Evolutionary conservation across 1,139 yeast genomes (phyloP).

Genomic region (Magnusiomyces suaveolens): DNA sequence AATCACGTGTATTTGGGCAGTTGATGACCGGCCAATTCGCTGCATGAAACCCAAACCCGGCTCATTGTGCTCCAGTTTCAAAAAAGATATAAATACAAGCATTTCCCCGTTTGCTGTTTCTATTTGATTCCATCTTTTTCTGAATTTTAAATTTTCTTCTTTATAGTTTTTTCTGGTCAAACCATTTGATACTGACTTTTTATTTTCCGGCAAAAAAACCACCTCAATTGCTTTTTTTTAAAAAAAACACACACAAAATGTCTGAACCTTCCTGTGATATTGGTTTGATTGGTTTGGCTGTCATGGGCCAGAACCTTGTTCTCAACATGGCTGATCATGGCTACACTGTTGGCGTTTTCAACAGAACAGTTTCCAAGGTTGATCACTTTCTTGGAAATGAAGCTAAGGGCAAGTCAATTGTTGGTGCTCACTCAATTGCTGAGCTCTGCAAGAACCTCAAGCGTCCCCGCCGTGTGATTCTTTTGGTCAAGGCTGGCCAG

Average conservation of each 20-base stretch:
- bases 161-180: not conserved
- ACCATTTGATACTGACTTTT: not conserved
- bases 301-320: constrained; percentile 96
- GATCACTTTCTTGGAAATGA: constrained; percentile 87
- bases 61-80: not conserved
- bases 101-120: not conserved
- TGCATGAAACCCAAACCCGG: not conserved
- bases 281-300: constrained; percentile 99
- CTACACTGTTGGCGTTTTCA: constrained; percentile 87
- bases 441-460: constrained; percentile 84
- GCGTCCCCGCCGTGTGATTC: constrained; percentile 92
- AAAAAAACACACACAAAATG: constrained; percentile 13
- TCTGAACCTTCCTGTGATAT: constrained; percentile 44
- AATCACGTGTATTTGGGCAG: not conserved
- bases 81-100: not conserved
- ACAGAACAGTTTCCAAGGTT: constrained; percentile 94
- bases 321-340: constrained; percentile 96
- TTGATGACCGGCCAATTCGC: not conserved
- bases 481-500: constrained; percentile 92
- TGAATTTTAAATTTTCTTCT: no score
- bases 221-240: not conserved
- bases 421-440: constrained; percentile 89
- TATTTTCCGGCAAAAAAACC: not conserved
- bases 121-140: not conserved
- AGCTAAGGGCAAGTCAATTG: constrained; percentile 78